Base-by-base conservation (phyloP, 208 protist genomes). In the Trypanosoma vivax region DNA sequence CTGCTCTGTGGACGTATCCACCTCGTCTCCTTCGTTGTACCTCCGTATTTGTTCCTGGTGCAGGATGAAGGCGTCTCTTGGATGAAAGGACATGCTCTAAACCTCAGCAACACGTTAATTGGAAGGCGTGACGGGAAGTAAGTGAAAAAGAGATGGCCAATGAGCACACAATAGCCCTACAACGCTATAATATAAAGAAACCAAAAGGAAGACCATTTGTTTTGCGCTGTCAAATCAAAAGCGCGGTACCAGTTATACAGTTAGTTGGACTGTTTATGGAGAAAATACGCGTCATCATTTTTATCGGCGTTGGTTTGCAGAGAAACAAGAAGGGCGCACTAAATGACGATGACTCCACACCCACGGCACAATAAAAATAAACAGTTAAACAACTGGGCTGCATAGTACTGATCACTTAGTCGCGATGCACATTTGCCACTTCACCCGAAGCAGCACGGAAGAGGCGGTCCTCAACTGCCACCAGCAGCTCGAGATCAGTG, bases 401-500 rank as follows among this genome's bases (percentile, higher is more conserved):
- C n/a, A n/a, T n/a, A n/a, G n/a, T n/a, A n/a, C n/a, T n/a, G n/a
- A n/a, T n/a, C n/a, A 16, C n/a, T 39, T 29, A 52, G 31, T 31
- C 33, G 25, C 18, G 24, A 16, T 25, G 37, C 5, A 70, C 45
- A 25, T 43, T 35, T 13, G 79, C 87, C 3, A 83, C 70, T 43
- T 69, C 63, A 40, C 90, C 90, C 7, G 90, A 96, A 9, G 90
- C 90, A 3, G 90, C 87, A 29, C 90, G 84, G 50, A 94, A 94
- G 1, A 96, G 63, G 18, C 90, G 72, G 62, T 96, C 90, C 40
- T 94, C 84, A 5, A 96, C 80, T 7, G 90, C 87, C 2, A 40
- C 78, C 25, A 92, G 42, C 23, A 94, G 60, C 19, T 93, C 85
- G 3, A 34, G 40, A 38, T 84, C 63, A 2, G 50, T 60, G 2